Conservation (phyloP, 768 basidiomycete genomes). For the Kwoniella sp. region DNA sequence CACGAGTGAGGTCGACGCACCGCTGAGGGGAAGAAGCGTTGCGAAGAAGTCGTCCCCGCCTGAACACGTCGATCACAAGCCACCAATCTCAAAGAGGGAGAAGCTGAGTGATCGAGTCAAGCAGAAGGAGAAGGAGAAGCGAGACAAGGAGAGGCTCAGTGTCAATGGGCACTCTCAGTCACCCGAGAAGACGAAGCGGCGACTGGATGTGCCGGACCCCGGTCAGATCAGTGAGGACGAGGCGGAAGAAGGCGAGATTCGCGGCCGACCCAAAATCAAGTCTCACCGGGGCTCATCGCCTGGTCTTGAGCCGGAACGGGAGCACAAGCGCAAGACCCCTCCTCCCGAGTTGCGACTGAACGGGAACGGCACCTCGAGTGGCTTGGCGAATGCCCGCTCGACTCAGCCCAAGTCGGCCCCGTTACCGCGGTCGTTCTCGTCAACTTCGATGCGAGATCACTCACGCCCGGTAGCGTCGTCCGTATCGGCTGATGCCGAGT, state of each 20-base stretch:
- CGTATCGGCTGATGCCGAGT: constrained; percentile 23
- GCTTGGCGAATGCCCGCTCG: not conserved
- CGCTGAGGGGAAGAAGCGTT: not conserved
- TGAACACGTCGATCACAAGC: too few species aligned
- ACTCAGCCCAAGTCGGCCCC: constrained; percentile 2
- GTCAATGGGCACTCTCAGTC: too few species aligned
- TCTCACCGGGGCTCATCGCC: not conserved
- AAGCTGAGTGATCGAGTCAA: not conserved
- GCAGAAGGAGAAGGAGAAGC: constrained; percentile 1
- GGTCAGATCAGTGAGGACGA: not conserved
- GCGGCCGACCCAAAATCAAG: constrained; percentile 11
- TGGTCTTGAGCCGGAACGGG: not conserved
- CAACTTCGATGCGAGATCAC: not conserved
- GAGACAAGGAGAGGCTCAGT: not conserved
- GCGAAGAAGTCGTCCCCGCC: too few species aligned
- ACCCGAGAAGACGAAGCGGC: not conserved
- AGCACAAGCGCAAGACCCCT: constrained; percentile 14
- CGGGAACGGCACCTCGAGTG: not conserved
- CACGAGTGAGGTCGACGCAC: not conserved
- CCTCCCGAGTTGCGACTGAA: constrained; percentile 14
- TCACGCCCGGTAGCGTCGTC: too few species aligned
- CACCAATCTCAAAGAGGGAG: not conserved
- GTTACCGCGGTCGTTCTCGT: not conserved
- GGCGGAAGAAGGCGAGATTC: constrained; percentile 15
- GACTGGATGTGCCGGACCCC: not conserved